Evolutionary conservation across 2,329 filamentous ascomycete genomes (phyloP).

Genomic region (Polychaeton citri): DNA sequence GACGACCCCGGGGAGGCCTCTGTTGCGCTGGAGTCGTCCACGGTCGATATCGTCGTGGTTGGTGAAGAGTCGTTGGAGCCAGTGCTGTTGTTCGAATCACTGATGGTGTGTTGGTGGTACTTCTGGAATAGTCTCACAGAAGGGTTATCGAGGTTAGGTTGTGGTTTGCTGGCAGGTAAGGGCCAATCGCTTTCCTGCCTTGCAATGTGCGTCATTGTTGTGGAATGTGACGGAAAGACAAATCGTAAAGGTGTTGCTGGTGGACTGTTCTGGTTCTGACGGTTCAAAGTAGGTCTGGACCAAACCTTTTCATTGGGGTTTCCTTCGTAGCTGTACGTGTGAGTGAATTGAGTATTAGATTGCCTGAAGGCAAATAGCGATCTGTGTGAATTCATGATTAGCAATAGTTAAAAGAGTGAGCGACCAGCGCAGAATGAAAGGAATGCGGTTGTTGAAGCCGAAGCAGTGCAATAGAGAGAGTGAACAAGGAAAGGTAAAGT

Average conservation of each 20-base stretch:
- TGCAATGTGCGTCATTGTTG: constrained; percentile 13
- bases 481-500: neutral
- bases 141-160: constrained; percentile 3
- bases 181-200: constrained; percentile 13
- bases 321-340: constrained; percentile 3
- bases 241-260: constrained; percentile 7
- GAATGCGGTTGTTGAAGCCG: neutral
- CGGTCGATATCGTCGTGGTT: constrained; percentile 83
- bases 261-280: constrained; percentile 7
- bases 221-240: constrained; percentile 6
- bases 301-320: constrained; percentile 13
- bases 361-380: constrained; percentile 14
- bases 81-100: constrained; percentile 63
- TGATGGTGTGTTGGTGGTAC: constrained; percentile 57
- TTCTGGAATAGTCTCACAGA: constrained; percentile 11
- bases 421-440: neutral
- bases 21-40: constrained; percentile 78
- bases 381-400: neutral
- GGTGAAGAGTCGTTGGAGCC: constrained; percentile 90
- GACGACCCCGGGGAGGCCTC: constrained; percentile 87
- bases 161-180: constrained; percentile 5
- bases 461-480: neutral
- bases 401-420: neutral
- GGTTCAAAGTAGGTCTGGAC: constrained; percentile 13
- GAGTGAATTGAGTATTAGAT: constrained; percentile 8